Conservation (phyloP, 2,329 filamentous ascomycete species). For the Hymenoscyphus repandus region DNA sequence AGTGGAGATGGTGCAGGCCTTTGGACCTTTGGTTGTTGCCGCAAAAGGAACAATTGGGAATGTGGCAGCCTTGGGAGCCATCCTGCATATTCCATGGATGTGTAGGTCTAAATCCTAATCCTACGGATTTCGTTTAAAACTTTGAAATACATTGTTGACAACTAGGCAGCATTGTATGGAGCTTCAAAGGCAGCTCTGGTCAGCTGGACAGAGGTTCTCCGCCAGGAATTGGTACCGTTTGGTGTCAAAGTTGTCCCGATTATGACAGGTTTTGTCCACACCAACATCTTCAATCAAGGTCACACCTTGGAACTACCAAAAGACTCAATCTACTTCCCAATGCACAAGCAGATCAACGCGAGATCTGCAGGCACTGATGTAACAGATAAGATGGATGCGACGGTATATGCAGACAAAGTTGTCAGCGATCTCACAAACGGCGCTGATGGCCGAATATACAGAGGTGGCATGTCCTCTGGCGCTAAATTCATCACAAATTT, state of each 20-base stretch:
- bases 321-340: neutral
- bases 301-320: neutral
- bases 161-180: conserved; percentile 9
- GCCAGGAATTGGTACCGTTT: conserved; percentile 19
- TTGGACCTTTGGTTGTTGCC: conserved; percentile 30
- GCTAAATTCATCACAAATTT: conserved; percentile 34
- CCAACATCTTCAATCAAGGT: neutral
- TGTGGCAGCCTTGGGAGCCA: conserved; percentile 34
- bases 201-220: conserved; percentile 16
- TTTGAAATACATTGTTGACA: neutral
- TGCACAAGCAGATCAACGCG: neutral
- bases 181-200: conserved; percentile 20
- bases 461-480: conserved; percentile 32
- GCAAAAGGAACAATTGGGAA: conserved; percentile 36
- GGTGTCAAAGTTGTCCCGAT: conserved; percentile 20
- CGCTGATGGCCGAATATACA: neutral
- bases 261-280: conserved; percentile 14
- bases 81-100: neutral
- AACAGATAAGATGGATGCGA: neutral
- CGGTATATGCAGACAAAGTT: conserved; percentile 1
- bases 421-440: conserved; percentile 1
- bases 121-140: neutral
- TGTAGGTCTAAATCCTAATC: neutral
- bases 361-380: neutral
- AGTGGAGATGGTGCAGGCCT: conserved; percentile 33